Conservation (phyloP, 192 early-diverging fungal genomes). For the Gryganskiella cystojenkinii region DNA sequence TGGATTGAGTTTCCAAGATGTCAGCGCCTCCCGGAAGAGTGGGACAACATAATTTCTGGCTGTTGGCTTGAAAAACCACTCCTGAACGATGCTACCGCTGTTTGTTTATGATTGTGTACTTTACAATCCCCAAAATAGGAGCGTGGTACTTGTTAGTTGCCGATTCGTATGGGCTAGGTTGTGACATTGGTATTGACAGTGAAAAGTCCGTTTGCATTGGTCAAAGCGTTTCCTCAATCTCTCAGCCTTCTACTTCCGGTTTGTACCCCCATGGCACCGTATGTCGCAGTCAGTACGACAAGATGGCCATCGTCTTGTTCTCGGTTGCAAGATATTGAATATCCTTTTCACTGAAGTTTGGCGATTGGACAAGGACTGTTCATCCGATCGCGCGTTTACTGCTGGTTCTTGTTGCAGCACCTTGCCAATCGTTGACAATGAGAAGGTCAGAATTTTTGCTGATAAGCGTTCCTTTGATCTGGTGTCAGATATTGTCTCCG, state of each 20-base stretch:
- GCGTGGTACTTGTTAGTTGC: slow-evolving; percentile 7
- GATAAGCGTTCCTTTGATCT: slow-evolving; percentile 16
- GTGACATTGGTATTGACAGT: slow-evolving; percentile 5
- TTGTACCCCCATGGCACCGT: slow-evolving; percentile 14
- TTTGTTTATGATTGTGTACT: slow-evolving; percentile 7
- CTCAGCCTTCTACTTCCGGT: slow-evolving; percentile 8
- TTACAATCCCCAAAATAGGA: slow-evolving; percentile 6
- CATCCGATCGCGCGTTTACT: slow-evolving; percentile 12
- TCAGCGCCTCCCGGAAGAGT: slow-evolving; percentile 8
- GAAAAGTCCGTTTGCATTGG: slow-evolving; percentile 14
- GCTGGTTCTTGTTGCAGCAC: slow-evolving; percentile 21
- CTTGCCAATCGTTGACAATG: slow-evolving; percentile 8
- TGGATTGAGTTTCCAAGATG: slow-evolving; percentile 24
- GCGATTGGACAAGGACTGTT: slow-evolving; percentile 16
- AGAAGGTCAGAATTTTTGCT: slow-evolving; percentile 15
- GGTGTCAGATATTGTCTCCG: too few species aligned
- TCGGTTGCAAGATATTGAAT: slow-evolving; percentile 24
- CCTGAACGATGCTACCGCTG: slow-evolving; percentile 13
- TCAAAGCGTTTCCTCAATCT: slow-evolving; percentile 4
- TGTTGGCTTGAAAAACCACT: slow-evolving; percentile 18
- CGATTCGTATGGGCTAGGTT: slow-evolving; percentile 15
- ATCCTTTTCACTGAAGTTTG: slow-evolving; percentile 22
- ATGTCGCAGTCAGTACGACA: slow-evolving; percentile 8
- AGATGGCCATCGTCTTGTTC: slow-evolving; percentile 15
- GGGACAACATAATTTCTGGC: slow-evolving; percentile 22